These are phyloP conservation scores for Leccinum subfulvum DNA, from an alignment of 1,284 basidiomycete genomes.

Conservation along the genomic window DNA sequence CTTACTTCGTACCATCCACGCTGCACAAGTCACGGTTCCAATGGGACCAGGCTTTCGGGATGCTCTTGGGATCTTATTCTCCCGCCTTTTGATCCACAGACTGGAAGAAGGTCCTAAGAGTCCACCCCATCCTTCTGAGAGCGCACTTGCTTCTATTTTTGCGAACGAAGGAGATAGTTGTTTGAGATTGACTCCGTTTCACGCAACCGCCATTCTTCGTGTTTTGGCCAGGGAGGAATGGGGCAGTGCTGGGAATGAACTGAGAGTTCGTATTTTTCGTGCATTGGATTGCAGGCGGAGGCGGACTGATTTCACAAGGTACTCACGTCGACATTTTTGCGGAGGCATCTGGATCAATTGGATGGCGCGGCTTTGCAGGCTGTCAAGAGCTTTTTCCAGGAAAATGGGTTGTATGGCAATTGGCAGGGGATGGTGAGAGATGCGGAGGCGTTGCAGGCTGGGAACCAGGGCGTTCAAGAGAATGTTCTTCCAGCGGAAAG, in stretches of 20 bases:
- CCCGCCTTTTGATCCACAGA: slow-evolving; percentile 34
- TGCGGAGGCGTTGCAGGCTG: slow-evolving; percentile 6
- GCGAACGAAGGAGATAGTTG: slow-evolving; percentile 26
- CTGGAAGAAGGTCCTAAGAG: slow-evolving; percentile 32
- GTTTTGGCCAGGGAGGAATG: slow-evolving; percentile 38
- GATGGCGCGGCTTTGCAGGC: slow-evolving; percentile 14
- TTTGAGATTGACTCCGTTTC: slow-evolving; percentile 30
- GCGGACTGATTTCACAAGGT: slow-evolving; percentile 20
- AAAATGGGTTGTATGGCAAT: slow-evolving; percentile 16
- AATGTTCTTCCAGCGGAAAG: neutral
- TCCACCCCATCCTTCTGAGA: slow-evolving; percentile 18
- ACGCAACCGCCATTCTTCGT: slow-evolving; percentile 31
- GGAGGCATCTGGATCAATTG: slow-evolving; percentile 24
- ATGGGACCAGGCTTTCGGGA: slow-evolving; percentile 21
- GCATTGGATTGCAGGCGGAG: slow-evolving; percentile 1
- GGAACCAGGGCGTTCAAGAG: neutral
- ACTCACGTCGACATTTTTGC: slow-evolving; percentile 25
- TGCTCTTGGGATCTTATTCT: slow-evolving; percentile 29
- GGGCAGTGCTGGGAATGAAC: slow-evolving; percentile 31
- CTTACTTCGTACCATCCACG: slow-evolving; percentile 40
- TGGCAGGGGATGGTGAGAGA: slow-evolving; percentile 18
- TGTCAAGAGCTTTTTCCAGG: slow-evolving; percentile 18
- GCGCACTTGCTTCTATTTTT: slow-evolving; percentile 24
- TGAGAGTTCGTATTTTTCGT: slow-evolving; percentile 31
- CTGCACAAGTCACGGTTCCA: slow-evolving; percentile 25